These are phyloP conservation scores for Castanopsis chinensis DNA, from an alignment of 306 rosid genomes.

Conservation along the genomic window DNA sequence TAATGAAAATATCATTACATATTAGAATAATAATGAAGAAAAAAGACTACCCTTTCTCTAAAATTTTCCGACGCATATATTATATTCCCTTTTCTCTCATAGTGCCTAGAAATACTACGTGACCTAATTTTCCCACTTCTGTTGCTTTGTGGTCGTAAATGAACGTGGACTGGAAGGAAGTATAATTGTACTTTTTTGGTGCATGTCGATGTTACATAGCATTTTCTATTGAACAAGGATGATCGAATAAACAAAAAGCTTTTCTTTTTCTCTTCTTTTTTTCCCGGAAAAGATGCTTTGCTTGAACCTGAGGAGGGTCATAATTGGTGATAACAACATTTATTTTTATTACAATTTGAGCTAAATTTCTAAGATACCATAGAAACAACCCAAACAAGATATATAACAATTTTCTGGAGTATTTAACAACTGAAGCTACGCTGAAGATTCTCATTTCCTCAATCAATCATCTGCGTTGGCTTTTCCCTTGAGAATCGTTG, in stretches of 20 bases:
- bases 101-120: neutral
- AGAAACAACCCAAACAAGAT: too few species aligned
- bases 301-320: neutral
- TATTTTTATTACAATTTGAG: too few species aligned
- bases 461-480: neutral
- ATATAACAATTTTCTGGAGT: too few species aligned
- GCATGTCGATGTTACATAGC: neutral
- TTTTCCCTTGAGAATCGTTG: constrained; percentile 6
- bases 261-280: neutral
- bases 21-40: neutral
- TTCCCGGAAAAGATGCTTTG: neutral
- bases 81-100: neutral
- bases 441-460: neutral
- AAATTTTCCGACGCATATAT: neutral
- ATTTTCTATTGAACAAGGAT: neutral
- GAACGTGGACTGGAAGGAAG: neutral
- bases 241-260: neutral
- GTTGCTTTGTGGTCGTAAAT: neutral
- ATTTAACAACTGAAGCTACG: neutral
- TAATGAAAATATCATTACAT: neutral
- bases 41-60: neutral
- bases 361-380: too few species aligned
- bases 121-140: neutral
- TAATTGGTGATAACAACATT: too few species aligned
- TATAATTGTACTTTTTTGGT: neutral